Evolutionary conservation across 106 monocot species (phyloP), one percentile per base, ranked within the genome.

Genomic region (Platanthera guangdongensis): DNA sequence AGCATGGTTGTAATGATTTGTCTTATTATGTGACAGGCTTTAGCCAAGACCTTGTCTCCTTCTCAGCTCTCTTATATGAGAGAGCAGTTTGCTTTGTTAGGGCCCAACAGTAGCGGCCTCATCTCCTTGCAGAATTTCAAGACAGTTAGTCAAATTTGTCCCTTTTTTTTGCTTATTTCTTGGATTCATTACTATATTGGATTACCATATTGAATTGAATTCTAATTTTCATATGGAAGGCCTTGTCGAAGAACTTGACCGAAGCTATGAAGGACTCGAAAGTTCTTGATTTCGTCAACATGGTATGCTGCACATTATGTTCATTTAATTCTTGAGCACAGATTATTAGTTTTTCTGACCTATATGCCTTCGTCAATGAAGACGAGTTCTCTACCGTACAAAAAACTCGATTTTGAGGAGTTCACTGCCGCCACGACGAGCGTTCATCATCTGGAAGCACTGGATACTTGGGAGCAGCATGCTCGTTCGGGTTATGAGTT

Each of bases 191-290:
- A 18, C 57, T 15, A 67, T 39, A 18, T 3, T 76, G 47, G 55
- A 9, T 54, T 12, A 30, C 50, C 68, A 60, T 16, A n/a, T 47
- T 52, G 72, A 52, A 9, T 47, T 52, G 72, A 4, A 9, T 52
- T 63, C 16, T 62, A 67, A 72, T 55, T 39, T 25, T 71, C 21
- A 55, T 21, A 62, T 28, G 7, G 19, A 83, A 96, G 90, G 93
- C 89, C 16, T 79, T 93, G 74, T 50, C 84, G 52, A 96, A 91
- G 79, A 77, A 83, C 59, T 85, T 89, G 25, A 93, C 93, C 6
- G 93, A 91, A 50, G 87, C 96, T 74, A 93, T 93, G 86, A 96
- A 96, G 80, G 93, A 96, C 68, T 96, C 96, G 1, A 87, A 80
- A 76, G 90, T 93, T 85, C 78, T 93, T 84, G 96, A 96, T 51